Conservation (phyloP, 2,329 filamentous ascomycete genomes). For the Trichoderma polysporum region DNA sequence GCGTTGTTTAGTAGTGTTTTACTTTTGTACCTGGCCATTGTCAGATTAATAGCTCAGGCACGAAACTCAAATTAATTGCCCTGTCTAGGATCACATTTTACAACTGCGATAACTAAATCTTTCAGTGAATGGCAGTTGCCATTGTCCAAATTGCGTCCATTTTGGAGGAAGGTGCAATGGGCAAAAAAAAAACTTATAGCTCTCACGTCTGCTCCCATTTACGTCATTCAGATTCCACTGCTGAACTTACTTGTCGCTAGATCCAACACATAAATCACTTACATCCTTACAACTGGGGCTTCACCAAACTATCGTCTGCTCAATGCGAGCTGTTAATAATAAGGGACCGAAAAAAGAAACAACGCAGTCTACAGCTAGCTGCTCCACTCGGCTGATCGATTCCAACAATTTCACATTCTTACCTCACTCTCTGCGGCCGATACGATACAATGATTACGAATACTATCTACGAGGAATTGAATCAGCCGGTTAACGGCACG, state of each 20-base stretch:
- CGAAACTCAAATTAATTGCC: slow-evolving; percentile 9
- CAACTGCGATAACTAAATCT: not conserved
- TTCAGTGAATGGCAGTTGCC: not conserved
- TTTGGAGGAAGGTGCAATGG: not conserved
- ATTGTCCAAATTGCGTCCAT: not conserved
- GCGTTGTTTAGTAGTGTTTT: not conserved
- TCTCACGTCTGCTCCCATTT: not conserved
- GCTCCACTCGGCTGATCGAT: slow-evolving; percentile 1
- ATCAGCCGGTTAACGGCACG: not conserved
- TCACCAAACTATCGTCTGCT: not conserved
- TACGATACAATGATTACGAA: not conserved
- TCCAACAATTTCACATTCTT: not conserved
- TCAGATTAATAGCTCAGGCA: not conserved
- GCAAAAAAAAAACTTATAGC: not conserved
- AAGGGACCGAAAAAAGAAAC: not conserved
- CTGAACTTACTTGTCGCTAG: slow-evolving; percentile 1
- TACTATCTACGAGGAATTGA: not conserved
- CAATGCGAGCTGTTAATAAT: not conserved
- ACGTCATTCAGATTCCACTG: not conserved
- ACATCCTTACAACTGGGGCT: not conserved
- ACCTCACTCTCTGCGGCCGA: not conserved
- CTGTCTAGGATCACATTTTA: not conserved
- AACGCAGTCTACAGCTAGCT: not conserved
- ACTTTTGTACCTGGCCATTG: not conserved
- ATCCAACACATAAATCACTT: slow-evolving; percentile 1